phyloP scores from a whole-genome alignment of 441 rosid genomes.

The Erodium trifolium region DNA sequence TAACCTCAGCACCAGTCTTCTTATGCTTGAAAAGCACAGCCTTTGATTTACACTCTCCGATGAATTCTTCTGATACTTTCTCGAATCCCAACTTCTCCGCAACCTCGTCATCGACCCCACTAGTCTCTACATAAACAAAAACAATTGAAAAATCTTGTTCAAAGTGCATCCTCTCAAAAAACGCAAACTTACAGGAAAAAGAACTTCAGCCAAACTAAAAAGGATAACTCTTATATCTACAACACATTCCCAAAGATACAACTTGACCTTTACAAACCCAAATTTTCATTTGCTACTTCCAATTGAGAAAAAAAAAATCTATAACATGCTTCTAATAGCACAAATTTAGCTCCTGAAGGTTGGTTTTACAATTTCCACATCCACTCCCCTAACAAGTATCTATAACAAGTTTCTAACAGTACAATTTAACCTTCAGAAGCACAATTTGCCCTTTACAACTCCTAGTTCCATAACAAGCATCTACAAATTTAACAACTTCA shows the following conservation, averaged over 20 bases:
- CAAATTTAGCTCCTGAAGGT: neutral
- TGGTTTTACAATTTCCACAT: neutral
- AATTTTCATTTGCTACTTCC: neutral
- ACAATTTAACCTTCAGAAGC: neutral
- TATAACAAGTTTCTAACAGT: neutral
- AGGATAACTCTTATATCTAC: neutral
- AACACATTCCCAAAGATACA: neutral
- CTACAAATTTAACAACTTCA: neutral
- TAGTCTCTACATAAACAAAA: conserved; percentile 28
- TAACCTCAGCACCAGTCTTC: conserved; percentile 74
- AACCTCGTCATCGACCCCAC: conserved; percentile 44
- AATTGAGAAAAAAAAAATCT: neutral
- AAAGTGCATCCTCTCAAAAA: too few relatives aligned
- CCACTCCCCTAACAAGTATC: neutral
- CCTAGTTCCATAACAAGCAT: neutral
- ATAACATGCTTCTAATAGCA: neutral
- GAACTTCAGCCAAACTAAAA: neutral
- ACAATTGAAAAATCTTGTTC: too few relatives aligned
- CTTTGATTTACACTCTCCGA: conserved; percentile 77
- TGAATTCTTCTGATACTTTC: conserved; percentile 62
- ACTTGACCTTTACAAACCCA: neutral
- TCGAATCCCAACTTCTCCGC: conserved; percentile 70
- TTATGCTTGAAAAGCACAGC: conserved; percentile 70
- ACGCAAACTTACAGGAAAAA: neutral
- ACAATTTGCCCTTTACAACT: neutral